phyloP scores from a whole-genome alignment of 495 filamentous ascomycete species.

The Hypoxylon intermedium region DNA sequence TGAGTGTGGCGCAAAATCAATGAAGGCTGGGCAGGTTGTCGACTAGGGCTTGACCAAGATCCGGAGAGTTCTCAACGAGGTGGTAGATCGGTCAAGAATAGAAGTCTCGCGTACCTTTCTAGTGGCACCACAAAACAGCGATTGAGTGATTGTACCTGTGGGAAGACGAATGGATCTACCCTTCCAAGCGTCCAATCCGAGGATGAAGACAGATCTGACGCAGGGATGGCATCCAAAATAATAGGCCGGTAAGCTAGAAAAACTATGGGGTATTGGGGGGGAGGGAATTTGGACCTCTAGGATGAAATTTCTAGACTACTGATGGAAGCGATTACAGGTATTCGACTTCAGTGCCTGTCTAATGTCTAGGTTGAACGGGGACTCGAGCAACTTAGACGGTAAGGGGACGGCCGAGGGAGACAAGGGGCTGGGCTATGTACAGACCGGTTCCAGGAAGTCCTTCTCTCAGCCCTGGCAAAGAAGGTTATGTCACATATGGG shows the following conservation, averaged over 20 bases:
- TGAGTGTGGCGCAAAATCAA: slow-evolving; percentile 38
- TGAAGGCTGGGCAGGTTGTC: slow-evolving; percentile 29
- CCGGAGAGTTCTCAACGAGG: slow-evolving; percentile 17
- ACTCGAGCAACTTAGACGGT: slow-evolving; percentile 17
- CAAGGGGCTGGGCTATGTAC: slow-evolving; percentile 17
- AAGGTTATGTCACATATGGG: slow-evolving; percentile 38
- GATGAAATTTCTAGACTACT: slow-evolving; percentile 33
- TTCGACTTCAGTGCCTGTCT: slow-evolving; percentile 20
- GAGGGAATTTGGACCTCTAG: slow-evolving; percentile 23
- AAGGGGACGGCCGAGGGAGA: slow-evolving; percentile 12
- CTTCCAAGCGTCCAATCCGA: slow-evolving; percentile 26
- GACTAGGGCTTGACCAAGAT: slow-evolving; percentile 37
- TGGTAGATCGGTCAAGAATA: slow-evolving; percentile 33
- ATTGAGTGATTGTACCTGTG: slow-evolving; percentile 25
- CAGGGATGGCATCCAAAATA: slow-evolving; percentile 24
- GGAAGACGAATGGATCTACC: slow-evolving; percentile 29
- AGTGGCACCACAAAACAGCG: slow-evolving; percentile 31
- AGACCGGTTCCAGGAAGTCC: slow-evolving; percentile 13
- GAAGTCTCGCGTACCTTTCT: slow-evolving; percentile 35
- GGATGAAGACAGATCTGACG: slow-evolving; percentile 29
- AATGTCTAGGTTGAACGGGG: slow-evolving; percentile 21
- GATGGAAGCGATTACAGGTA: slow-evolving; percentile 26
- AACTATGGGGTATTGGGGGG: slow-evolving; percentile 27
- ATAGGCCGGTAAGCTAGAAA: slow-evolving; percentile 29
- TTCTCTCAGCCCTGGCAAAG: slow-evolving; percentile 27